A percentile compares a stretch with the other conserved stretches of the same genome.
Conservation (phyloP, 176 grass and related monocot species). For the Puya raimondii region DNA sequence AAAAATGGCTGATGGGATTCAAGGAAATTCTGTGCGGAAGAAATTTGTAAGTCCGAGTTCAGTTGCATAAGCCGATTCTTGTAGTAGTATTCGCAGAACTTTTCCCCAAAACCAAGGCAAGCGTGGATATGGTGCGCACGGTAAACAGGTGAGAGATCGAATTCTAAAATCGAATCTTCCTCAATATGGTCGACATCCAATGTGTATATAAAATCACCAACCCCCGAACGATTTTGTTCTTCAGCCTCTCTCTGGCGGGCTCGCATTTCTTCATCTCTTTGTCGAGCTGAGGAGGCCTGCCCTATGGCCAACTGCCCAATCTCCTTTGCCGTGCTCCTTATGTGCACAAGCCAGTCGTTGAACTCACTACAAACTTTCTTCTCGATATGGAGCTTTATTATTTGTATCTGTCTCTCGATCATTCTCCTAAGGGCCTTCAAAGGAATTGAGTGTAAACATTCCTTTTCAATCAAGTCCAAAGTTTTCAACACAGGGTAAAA, state of each 20-base stretch:
- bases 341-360: conserved; percentile 73
- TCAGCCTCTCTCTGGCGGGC: conserved; percentile 59
- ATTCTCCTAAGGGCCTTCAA: conserved; percentile 48
- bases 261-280: conserved; percentile 45
- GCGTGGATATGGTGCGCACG: conserved; percentile 47
- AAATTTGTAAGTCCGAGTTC: conserved; percentile 69
- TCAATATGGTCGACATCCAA: conserved; percentile 54
- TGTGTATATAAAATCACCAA: conserved; percentile 46
- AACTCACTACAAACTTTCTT: conserved; percentile 71
- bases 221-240: conserved; percentile 40
- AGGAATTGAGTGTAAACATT: conserved; percentile 48
- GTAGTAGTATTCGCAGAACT: conserved; percentile 63
- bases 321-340: conserved; percentile 51
- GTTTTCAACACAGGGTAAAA: conserved; percentile 59
- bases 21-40: conserved; percentile 48
- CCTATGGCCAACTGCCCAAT: conserved; percentile 62
- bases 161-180: conserved; percentile 49
- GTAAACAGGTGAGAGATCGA: conserved; percentile 62
- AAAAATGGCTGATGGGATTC: conserved; percentile 64
- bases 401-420: conserved; percentile 53
- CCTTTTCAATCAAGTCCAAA: conserved; percentile 61
- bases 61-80: conserved; percentile 77
- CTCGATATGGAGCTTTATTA: conserved; percentile 61
- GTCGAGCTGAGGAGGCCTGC: conserved; percentile 36
- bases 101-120: conserved; percentile 54